Evolutionary conservation across 371 early-diverging fungal genomes (phyloP).

Genomic region (Actinomucor elegans): DNA sequence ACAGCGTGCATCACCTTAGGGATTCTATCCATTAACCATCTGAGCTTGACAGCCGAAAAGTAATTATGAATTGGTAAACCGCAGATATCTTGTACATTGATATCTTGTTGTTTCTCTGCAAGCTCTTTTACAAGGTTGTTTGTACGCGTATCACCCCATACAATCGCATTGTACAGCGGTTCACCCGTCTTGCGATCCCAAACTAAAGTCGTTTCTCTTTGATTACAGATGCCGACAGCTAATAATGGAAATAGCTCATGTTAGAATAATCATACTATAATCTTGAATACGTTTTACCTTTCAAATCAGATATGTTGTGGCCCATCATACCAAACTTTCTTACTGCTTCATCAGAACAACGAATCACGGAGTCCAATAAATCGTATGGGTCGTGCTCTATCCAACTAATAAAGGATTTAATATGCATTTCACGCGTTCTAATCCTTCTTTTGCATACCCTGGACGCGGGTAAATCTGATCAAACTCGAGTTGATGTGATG

Average conservation of each 20-base stretch:
- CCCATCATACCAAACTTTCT: slow-evolving; percentile 70
- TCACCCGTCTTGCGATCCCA: slow-evolving; percentile 87
- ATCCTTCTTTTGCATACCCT: slow-evolving; percentile 60
- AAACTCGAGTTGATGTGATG: slow-evolving; percentile 83
- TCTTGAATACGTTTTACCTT: slow-evolving; percentile 36
- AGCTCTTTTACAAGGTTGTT: slow-evolving; percentile 68
- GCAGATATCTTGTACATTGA: slow-evolving; percentile 61
- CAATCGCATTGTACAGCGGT: slow-evolving; percentile 87
- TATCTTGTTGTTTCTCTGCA: slow-evolving; percentile 39
- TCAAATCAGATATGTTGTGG: slow-evolving; percentile 62
- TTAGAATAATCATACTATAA: neutral
- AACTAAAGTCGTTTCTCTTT: slow-evolving; percentile 89
- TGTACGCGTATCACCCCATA: slow-evolving; percentile 94
- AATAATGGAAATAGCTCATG: neutral
- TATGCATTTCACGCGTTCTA: neutral
- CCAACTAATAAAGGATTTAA: slow-evolving; percentile 61
- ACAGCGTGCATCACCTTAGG: slow-evolving; percentile 54
- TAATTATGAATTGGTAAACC: slow-evolving; percentile 95
- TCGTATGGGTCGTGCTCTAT: slow-evolving; percentile 88
- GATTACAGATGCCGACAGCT: slow-evolving; percentile 93
- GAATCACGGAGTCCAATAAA: slow-evolving; percentile 69
- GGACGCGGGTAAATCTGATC: slow-evolving; percentile 77
- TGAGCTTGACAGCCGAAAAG: slow-evolving; percentile 90
- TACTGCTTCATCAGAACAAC: slow-evolving; percentile 71
- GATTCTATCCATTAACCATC: slow-evolving; percentile 89